Evolutionary conservation across 495 filamentous ascomycete genomes (phyloP).

Genomic region (Xylaria grammica): DNA sequence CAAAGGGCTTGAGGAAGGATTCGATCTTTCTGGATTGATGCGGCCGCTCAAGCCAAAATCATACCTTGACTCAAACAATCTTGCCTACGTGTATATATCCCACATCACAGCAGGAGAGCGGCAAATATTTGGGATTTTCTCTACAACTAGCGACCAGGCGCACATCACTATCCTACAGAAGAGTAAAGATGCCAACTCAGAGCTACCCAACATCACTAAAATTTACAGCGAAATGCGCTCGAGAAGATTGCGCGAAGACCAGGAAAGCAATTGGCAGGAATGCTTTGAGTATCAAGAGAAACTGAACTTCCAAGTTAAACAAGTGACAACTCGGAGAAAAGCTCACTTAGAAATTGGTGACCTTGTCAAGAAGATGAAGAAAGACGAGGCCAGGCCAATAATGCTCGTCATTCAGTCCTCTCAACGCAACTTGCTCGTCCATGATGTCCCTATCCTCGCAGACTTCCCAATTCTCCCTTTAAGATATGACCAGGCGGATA

Average conservation of each 20-base stretch:
- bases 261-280: slow-evolving; percentile 72
- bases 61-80: slow-evolving; percentile 70
- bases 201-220: slow-evolving; percentile 87
- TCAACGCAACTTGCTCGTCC: slow-evolving; percentile 76
- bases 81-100: slow-evolving; percentile 88
- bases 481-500: slow-evolving; percentile 80
- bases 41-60: slow-evolving; percentile 66
- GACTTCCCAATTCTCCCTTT: slow-evolving; percentile 85
- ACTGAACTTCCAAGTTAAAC: slow-evolving; percentile 81
- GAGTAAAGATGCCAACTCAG: slow-evolving; percentile 71
- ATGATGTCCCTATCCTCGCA: slow-evolving; percentile 82
- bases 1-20: slow-evolving; percentile 89
- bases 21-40: slow-evolving; percentile 80
- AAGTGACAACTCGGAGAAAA: slow-evolving; percentile 87
- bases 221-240: slow-evolving; percentile 81
- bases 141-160: slow-evolving; percentile 77
- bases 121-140: slow-evolving; percentile 93
- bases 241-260: slow-evolving; percentile 67
- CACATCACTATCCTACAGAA: slow-evolving; percentile 85
- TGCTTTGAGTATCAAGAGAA: slow-evolving; percentile 87
- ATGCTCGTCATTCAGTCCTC: slow-evolving; percentile 91
- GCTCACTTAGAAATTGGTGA: slow-evolving; percentile 85
- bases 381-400: slow-evolving; percentile 76
- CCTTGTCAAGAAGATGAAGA: slow-evolving; percentile 82
- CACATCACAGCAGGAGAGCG: slow-evolving; percentile 88